Percentiles rank a stretch among this genome's conserved stretches.
These are phyloP conservation scores for Penicillium sp. DNA, from an alignment of 2,329 filamentous ascomycete genomes.

Conservation along the genomic window DNA sequence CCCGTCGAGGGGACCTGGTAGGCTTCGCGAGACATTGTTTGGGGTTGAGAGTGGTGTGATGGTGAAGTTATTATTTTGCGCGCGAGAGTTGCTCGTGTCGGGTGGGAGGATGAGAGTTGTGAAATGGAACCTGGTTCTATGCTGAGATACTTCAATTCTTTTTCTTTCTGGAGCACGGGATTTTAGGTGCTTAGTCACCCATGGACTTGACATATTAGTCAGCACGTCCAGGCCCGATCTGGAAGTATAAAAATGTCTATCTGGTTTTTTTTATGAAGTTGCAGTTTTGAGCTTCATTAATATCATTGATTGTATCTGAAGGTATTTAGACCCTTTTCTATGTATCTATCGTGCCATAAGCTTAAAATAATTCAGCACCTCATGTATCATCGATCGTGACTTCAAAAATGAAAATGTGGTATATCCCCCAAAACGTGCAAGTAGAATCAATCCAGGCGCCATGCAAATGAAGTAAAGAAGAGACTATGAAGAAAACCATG, in stretches of 20 bases:
- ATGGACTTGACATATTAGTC: background rate
- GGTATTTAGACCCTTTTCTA: background rate
- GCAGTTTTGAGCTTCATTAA: background rate
- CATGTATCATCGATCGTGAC: background rate
- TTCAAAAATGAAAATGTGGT: slow-evolving; percentile 12
- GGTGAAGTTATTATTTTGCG: background rate
- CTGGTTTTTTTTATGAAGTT: background rate
- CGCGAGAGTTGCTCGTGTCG: background rate
- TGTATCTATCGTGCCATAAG: background rate
- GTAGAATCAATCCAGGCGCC: slow-evolving; percentile 16
- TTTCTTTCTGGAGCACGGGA: slow-evolving; percentile 11
- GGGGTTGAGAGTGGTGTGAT: background rate
- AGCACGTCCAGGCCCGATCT: background rate
- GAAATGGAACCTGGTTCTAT: background rate
- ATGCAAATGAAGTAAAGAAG: slow-evolving; percentile 15
- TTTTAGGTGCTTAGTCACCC: slow-evolving; percentile 6
- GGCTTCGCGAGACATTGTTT: slow-evolving; percentile 66
- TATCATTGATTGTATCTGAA: background rate
- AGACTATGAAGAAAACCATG: background rate
- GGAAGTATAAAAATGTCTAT: background rate
- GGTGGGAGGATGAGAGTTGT: background rate
- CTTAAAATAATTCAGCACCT: background rate
- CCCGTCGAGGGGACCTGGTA: slow-evolving; percentile 68
- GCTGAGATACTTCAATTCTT: slow-evolving; percentile 1
- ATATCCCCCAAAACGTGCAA: slow-evolving; percentile 18